Evolutionary conservation across 768 basidiomycete genomes (phyloP).

Genomic region (Multifurca ochricompacta): DNA sequence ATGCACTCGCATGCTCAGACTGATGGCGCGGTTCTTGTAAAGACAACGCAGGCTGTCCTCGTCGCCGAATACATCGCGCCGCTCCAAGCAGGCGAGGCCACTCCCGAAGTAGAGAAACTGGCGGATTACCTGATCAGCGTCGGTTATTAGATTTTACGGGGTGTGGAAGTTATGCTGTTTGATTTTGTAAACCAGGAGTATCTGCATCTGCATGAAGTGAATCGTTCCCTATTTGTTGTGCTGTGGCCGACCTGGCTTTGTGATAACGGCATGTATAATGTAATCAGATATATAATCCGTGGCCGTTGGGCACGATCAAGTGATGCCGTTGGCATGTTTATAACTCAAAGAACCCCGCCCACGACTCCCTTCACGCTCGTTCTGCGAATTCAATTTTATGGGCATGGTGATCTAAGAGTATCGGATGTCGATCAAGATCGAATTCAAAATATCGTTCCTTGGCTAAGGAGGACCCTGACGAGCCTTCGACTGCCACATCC

Average conservation of each 20-base stretch:
- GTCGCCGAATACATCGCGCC: slow-evolving; percentile 69
- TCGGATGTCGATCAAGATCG: background rate
- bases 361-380: slow-evolving; percentile 7
- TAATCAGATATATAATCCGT: too few species aligned
- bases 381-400: slow-evolving; percentile 10
- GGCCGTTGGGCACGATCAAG: too few species aligned
- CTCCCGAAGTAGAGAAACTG: slow-evolving; percentile 54
- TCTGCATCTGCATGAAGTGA: background rate
- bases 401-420: background rate
- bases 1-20: slow-evolving; percentile 36
- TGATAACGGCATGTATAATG: background rate
- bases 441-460: background rate
- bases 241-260: too few species aligned
- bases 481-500: slow-evolving; percentile 9
- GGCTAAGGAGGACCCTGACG: slow-evolving; percentile 1
- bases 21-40: slow-evolving; percentile 65
- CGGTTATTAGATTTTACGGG: slow-evolving; percentile 37
- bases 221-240: too few species aligned
- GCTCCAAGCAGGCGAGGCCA: slow-evolving; percentile 56
- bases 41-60: slow-evolving; percentile 81
- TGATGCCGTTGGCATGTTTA: background rate
- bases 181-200: slow-evolving; percentile 6
- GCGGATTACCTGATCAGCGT: slow-evolving; percentile 70
- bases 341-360: too few species aligned
- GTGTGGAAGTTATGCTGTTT: background rate